Percentiles rank a stretch among this genome's conserved stretches.
Conservation (phyloP, 345 rosid genomes). For the Brassica rapa region DNA sequence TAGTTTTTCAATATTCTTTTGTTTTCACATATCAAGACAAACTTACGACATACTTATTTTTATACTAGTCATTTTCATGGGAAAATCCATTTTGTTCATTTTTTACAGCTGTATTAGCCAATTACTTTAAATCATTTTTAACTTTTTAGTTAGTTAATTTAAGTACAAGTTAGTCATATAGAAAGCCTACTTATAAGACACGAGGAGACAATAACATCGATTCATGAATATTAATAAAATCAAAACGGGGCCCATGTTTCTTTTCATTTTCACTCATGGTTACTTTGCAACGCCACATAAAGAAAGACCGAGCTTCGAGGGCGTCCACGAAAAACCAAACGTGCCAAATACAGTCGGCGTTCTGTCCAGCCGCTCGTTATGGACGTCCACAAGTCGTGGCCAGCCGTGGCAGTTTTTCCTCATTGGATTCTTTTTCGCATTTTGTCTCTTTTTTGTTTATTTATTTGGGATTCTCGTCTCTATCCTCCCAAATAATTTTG, state of each 20-base stretch:
- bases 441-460: not conserved
- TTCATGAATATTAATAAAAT: conserved; percentile 35
- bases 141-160: not conserved
- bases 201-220: conserved; percentile 38
- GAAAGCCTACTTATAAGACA: not conserved
- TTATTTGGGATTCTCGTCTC: not conserved
- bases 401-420: conserved; percentile 19
- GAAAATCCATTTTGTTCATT: not conserved
- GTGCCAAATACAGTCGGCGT: conserved; percentile 8
- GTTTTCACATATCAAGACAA: conserved; percentile 37
- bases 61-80: not conserved
- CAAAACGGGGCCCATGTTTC: not conserved
- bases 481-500: not conserved
- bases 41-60: conserved; percentile 23
- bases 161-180: conserved; percentile 1
- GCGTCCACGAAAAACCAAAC: conserved; percentile 28
- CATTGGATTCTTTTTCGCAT: conserved; percentile 39
- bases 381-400: conserved; percentile 27
- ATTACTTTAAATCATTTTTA: not conserved
- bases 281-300: conserved; percentile 31
- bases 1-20: conserved; percentile 39
- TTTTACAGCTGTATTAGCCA: not conserved
- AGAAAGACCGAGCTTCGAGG: conserved; percentile 10
- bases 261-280: not conserved
- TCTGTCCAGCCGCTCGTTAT: conserved; percentile 24